These are phyloP conservation scores for Blastocystis sp. DNA, from an alignment of 352 stramenopile genomes.

Conservation along the genomic window DNA sequence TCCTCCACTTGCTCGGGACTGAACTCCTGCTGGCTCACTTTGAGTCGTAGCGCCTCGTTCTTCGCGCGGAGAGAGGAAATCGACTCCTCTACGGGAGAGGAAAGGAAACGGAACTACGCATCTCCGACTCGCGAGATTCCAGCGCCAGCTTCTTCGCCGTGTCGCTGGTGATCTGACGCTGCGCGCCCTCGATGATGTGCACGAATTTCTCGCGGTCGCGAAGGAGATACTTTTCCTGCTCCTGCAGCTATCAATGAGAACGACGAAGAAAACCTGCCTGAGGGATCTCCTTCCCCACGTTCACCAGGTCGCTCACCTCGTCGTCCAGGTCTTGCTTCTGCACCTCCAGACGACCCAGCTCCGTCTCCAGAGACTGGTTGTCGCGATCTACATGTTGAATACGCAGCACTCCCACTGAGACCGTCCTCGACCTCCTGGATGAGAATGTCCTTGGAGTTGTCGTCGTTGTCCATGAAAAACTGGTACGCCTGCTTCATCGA, in stretches of 20 bases:
- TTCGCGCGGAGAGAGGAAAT: neutral
- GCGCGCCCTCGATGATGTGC: slow-evolving; percentile 30
- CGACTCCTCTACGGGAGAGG: neutral
- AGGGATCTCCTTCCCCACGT: slow-evolving; percentile 28
- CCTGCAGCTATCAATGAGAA: slow-evolving; percentile 17
- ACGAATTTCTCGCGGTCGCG: slow-evolving; percentile 44
- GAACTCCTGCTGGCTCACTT: slow-evolving; percentile 39
- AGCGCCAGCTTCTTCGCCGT: neutral
- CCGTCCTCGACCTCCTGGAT: slow-evolving; percentile 16
- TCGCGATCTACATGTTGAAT: neutral
- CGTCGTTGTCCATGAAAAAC: slow-evolving; percentile 53
- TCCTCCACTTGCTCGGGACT: slow-evolving; percentile 36
- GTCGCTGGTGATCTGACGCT: slow-evolving; percentile 2
- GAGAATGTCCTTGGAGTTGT: slow-evolving; percentile 38
- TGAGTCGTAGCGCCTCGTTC: neutral
- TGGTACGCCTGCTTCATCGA: slow-evolving; percentile 41
- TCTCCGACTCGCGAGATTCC: neutral
- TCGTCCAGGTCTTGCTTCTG: slow-evolving; percentile 45
- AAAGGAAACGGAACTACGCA: neutral
- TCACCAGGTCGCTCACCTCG: slow-evolving; percentile 6
- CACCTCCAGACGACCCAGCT: neutral
- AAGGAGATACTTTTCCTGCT: slow-evolving; percentile 22
- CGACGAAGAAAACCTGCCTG: neutral
- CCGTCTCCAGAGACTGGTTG: neutral
- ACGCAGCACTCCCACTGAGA: neutral